Evolutionary conservation across 768 basidiomycete genomes (phyloP).

Genomic region (Chiua virens): DNA sequence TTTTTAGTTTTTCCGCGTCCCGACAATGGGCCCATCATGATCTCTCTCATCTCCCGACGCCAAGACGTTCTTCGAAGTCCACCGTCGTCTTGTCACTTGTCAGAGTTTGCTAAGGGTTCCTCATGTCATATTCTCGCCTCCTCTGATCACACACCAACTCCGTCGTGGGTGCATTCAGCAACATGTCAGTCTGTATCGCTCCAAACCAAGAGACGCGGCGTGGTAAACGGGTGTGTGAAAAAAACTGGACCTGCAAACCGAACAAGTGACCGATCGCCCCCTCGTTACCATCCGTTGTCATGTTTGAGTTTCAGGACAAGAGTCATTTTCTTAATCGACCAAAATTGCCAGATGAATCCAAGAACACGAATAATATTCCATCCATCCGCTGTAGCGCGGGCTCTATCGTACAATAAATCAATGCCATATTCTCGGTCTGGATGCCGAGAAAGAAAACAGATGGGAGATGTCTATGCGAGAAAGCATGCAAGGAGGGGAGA

Average conservation of each 20-base stretch:
- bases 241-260: too few species aligned
- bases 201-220: too few species aligned
- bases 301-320: background rate
- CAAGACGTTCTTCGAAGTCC: too few species aligned
- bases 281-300: slow-evolving; percentile 20
- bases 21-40: too few species aligned
- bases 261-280: background rate
- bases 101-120: too few species aligned
- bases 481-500: slow-evolving; percentile 22
- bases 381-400: slow-evolving; percentile 22
- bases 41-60: too few species aligned
- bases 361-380: slow-evolving; percentile 33
- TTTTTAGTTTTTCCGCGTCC: too few species aligned
- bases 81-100: too few species aligned
- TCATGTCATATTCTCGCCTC: too few species aligned
- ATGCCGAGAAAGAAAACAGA: slow-evolving; percentile 10
- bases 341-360: slow-evolving; percentile 11
- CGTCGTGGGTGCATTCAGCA: too few species aligned
- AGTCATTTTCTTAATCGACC: background rate
- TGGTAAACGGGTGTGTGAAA: background rate
- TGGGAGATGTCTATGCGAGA: slow-evolving; percentile 29
- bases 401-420: slow-evolving; percentile 38
- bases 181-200: too few species aligned
- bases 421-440: slow-evolving; percentile 30
- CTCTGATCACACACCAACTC: too few species aligned